Percentiles rank a stretch among this genome's conserved stretches.
Conservation (phyloP, 2,329 filamentous ascomycete genomes). For the Fusarium stilboides region DNA sequence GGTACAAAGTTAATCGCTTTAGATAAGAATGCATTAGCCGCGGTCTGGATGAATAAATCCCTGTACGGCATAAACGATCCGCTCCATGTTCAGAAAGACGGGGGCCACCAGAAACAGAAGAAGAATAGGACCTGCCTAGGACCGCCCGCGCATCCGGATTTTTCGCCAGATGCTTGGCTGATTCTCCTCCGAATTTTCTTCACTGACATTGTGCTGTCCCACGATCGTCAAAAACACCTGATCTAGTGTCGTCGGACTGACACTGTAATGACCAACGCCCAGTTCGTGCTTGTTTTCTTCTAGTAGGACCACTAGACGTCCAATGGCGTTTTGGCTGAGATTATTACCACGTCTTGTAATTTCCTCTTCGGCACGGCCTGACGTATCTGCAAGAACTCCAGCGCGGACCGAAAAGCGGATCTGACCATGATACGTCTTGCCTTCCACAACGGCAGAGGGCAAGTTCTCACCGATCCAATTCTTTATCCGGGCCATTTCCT, state of each 20-base stretch:
- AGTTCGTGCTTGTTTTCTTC: constrained; percentile 79
- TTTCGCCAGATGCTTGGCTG: constrained; percentile 46
- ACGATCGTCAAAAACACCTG: constrained; percentile 93
- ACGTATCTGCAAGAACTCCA: constrained; percentile 52
- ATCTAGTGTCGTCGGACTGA: constrained; percentile 88
- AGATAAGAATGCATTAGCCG: not conserved
- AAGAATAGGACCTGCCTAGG: constrained; percentile 23
- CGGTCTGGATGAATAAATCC: not conserved
- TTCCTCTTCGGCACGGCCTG: constrained; percentile 42
- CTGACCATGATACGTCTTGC: constrained; percentile 86
- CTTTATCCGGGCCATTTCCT: constrained; percentile 77
- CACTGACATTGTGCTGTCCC: constrained; percentile 81
- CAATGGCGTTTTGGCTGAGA: constrained; percentile 69
- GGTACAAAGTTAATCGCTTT: not conserved
- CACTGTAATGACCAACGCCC: constrained; percentile 87
- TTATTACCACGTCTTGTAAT: constrained; percentile 44
- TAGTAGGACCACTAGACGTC: constrained; percentile 78
- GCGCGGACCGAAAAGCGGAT: constrained; percentile 85
- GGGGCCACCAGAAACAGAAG: not conserved
- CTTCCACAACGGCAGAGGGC: constrained; percentile 76
- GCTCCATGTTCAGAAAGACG: not conserved
- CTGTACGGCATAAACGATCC: not conserved
- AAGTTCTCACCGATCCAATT: constrained; percentile 76
- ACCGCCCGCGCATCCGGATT: constrained; percentile 46
- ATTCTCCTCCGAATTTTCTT: constrained; percentile 73